phyloP scores from a whole-genome alignment of 2,329 filamentous ascomycete genomes.

The Fusarium liriodendri region DNA sequence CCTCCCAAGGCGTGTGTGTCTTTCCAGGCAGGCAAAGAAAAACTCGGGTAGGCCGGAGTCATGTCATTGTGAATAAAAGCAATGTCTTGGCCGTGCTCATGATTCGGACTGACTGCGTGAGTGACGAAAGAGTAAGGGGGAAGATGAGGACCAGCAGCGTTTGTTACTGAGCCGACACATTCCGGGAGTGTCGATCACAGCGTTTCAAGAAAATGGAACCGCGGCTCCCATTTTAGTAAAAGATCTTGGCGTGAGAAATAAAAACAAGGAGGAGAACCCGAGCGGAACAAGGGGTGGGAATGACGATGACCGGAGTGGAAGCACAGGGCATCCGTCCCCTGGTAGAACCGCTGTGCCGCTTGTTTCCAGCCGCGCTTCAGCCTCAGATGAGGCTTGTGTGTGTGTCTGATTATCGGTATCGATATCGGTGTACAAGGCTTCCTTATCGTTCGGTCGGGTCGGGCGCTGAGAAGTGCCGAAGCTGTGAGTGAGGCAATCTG shows the following conservation, averaged over 20 bases:
- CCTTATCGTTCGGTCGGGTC: slow-evolving; percentile 25
- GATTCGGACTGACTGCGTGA: background rate
- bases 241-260: background rate
- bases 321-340: background rate
- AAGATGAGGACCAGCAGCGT: too few relatives aligned
- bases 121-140: background rate
- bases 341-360: background rate
- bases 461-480: slow-evolving; percentile 15
- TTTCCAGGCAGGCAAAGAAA: background rate
- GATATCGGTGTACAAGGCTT: background rate
- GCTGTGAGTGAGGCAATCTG: background rate
- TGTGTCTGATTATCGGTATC: background rate
- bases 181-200: background rate
- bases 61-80: background rate
- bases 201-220: background rate
- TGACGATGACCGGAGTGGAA: background rate
- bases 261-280: background rate
- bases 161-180: background rate
- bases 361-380: background rate
- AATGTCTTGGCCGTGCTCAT: background rate
- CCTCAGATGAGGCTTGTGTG: background rate
- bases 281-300: background rate
- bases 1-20: background rate
- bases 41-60: background rate
- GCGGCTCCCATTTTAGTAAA: background rate